phyloP scores from a whole-genome alignment of 257 asterid species.

The Solanum stenotomum region DNA sequence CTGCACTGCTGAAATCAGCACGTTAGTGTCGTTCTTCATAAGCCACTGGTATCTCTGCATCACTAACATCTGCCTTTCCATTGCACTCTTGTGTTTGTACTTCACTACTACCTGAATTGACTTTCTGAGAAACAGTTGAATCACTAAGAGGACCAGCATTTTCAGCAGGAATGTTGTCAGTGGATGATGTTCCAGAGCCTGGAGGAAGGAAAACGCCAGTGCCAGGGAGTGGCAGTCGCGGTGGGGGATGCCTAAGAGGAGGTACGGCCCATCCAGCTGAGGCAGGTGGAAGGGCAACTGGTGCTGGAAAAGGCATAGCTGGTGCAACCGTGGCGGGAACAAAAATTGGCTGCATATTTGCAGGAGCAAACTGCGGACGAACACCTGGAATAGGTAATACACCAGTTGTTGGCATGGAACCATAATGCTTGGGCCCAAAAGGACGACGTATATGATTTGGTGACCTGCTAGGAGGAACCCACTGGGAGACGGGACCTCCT shows the following conservation, averaged over 20 bases:
- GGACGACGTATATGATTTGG: conserved; percentile 45
- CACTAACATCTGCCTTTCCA: conserved; percentile 22
- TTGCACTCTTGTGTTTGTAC: conserved; percentile 23
- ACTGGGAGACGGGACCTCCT: conserved; percentile 30
- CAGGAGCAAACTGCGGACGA: conserved; percentile 25
- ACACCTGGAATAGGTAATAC: conserved; percentile 28
- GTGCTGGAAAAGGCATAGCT: conserved; percentile 47
- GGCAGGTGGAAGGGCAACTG: conserved; percentile 43
- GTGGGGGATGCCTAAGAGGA: conserved; percentile 46
- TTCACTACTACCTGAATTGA: conserved; percentile 1
- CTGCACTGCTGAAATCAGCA: not conserved
- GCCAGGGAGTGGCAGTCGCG: conserved; percentile 67
- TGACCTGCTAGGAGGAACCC: conserved; percentile 51
- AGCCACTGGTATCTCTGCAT: conserved; percentile 1
- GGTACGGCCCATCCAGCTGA: conserved; percentile 46
- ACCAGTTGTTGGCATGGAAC: conserved; percentile 32
- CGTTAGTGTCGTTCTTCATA: conserved; percentile 22
- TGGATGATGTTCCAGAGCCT: conserved; percentile 23
- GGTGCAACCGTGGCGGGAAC: conserved; percentile 38
- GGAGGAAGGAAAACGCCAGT: conserved; percentile 89
- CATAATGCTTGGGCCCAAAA: conserved; percentile 31
- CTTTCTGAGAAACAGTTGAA: conserved; percentile 1
- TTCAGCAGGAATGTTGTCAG: conserved; percentile 17
- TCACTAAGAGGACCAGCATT: conserved; percentile 15
- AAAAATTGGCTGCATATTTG: conserved; percentile 49